Base-by-base conservation (phyloP, 768 basidiomycete species). In the Suillus plorans region DNA sequence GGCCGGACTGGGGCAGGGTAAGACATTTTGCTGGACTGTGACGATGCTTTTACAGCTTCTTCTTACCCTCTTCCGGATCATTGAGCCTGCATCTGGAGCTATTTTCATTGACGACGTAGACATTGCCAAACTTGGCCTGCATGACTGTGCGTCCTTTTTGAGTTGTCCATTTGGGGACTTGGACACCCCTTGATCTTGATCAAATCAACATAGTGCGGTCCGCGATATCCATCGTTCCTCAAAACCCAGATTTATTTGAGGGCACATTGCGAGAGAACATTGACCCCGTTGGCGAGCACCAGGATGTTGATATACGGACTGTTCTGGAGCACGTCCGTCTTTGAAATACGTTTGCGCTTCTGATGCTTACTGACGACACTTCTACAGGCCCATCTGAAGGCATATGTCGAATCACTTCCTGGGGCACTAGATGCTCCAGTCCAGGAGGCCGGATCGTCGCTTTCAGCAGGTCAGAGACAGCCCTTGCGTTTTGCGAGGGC, bases 401-500 rank as follows among this genome's bases (percentile, higher is more conserved):
- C 84, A 55, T 93, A 88, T 70, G 80, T 92, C n/a, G 86, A 91
- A 66, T 81, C 75, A 20, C 77, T 91, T 3, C 80, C 89, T 0
- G 88, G 85, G 63, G 85, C 86, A 22, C 80, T 94, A 7, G 93
- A 95, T 73, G 86, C 91, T 1, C 79, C 82, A 4, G 88, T 95
- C 22, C 79, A 85, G 64, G 93, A 95, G 77, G 91, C 88, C 10
- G 94, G 94, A 0, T 84, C 86, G 25, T 94, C 94, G 10, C 79
- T 97, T 58, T 92, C 90, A 12, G 80, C 90, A 34, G 96, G 96
- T 6, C 95, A 97, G 74, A 78, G 91, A 45, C 96, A 97, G 72
- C 77, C 97, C 5, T 73, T 98, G 13, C 97, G 94, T 74, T 95
- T 97, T 71, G 91, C 95, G 1, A 79, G 95, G 60, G 95, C 95